These are phyloP conservation scores for Lolium perenne DNA, from an alignment of 176 grass and related monocot species.

Conservation along the genomic window DNA sequence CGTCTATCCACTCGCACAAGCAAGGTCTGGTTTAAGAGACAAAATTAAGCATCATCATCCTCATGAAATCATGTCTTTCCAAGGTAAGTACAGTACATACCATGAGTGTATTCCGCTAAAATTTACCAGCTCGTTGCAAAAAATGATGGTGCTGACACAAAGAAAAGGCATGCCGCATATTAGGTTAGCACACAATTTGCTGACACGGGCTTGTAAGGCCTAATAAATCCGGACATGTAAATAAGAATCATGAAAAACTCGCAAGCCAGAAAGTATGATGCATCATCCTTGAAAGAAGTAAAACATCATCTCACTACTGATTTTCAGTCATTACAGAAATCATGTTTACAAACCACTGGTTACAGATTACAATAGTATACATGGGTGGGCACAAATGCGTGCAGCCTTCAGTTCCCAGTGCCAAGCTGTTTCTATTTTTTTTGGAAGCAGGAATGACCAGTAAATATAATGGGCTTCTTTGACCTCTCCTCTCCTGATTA, in stretches of 20 bases:
- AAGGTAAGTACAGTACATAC: too few species aligned
- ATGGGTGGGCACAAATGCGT: not conserved
- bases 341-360: not conserved
- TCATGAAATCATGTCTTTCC: not conserved
- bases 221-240: not conserved
- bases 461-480: not conserved
- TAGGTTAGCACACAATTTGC: not conserved
- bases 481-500: not conserved
- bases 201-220: not conserved
- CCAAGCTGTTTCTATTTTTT: not conserved
- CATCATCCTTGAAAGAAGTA: too few species aligned
- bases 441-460: not conserved
- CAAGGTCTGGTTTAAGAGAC: not conserved
- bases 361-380: not conserved
- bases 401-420: not conserved
- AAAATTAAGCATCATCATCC: too few species aligned
- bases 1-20: not conserved
- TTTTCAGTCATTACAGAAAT: slow-evolving; percentile 3
- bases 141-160: not conserved
- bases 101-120: not conserved
- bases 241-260: too few species aligned
- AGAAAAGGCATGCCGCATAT: not conserved
- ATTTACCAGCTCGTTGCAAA: not conserved
- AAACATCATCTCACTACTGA: too few species aligned
- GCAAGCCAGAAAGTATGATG: too few species aligned